Conservation (phyloP, 352 stramenopile genomes). For the Aphanomyces astaci region DNA sequence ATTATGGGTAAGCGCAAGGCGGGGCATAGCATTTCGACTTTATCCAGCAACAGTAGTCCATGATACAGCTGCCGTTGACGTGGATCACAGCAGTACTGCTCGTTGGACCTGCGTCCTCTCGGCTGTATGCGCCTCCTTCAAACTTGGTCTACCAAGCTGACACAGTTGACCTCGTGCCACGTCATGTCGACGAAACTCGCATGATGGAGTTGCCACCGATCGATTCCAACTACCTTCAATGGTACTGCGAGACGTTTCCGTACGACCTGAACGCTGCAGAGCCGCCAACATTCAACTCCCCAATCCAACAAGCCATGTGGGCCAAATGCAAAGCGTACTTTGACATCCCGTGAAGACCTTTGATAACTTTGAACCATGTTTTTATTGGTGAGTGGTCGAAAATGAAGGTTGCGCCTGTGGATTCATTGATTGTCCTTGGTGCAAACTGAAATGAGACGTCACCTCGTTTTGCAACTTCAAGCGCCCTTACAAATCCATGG, state of each 20-base stretch:
- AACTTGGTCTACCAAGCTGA: no score
- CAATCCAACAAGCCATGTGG: neutral
- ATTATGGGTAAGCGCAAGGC: no score
- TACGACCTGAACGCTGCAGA: neutral
- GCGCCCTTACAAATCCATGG: constrained; percentile 6
- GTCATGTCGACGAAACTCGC: no score
- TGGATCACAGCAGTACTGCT: neutral
- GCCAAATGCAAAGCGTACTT: neutral
- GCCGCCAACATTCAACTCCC: neutral
- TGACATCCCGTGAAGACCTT: neutral
- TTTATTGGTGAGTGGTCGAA: no score
- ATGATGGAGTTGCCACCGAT: neutral
- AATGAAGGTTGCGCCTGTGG: no score
- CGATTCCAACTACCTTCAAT: constrained; percentile 1
- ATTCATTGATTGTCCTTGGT: no score
- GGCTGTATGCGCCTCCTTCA: neutral
- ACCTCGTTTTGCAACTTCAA: constrained; percentile 1
- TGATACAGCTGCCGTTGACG: neutral
- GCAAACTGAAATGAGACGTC: no score
- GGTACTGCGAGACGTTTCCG: constrained; percentile 1
- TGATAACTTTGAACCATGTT: no score
- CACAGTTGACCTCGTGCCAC: neutral
- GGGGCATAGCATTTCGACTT: neutral
- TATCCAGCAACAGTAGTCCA: neutral
- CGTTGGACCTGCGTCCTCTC: neutral